Evolutionary conservation across 2,329 filamentous ascomycete genomes (phyloP).

Genomic region (Arachnopeziza araneosa): DNA sequence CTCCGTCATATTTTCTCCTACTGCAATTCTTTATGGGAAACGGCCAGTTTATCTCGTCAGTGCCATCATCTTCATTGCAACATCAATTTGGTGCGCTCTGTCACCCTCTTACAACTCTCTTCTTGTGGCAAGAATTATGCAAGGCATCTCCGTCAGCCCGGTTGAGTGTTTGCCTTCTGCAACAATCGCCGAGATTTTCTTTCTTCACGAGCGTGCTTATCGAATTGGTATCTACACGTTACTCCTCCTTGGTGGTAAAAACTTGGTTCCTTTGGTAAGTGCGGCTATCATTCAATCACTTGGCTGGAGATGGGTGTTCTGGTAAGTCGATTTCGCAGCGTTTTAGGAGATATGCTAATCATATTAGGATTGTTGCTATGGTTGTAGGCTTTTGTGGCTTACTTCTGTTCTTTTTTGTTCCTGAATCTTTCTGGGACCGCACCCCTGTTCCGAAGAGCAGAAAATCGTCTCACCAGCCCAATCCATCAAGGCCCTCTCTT

Average conservation of each 20-base stretch:
- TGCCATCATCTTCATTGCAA: constrained; percentile 69
- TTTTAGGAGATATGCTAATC: constrained; percentile 7
- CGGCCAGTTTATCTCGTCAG: constrained; percentile 81
- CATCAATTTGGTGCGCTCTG: constrained; percentile 79
- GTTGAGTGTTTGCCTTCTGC: constrained; percentile 91
- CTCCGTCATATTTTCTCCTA: constrained; percentile 78
- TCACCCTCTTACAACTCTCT: constrained; percentile 77
- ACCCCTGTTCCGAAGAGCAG: constrained; percentile 44
- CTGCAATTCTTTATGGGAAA: constrained; percentile 87
- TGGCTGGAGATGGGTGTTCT: constrained; percentile 89
- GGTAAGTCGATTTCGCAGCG: constrained; percentile 42
- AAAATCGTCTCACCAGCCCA: not conserved
- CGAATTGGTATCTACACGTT: constrained; percentile 91
- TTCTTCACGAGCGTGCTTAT: constrained; percentile 88
- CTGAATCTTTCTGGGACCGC: constrained; percentile 94
- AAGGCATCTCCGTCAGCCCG: constrained; percentile 81
- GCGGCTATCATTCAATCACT: constrained; percentile 74
- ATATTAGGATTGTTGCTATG: constrained; percentile 69
- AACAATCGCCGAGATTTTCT: constrained; percentile 94
- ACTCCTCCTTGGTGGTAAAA: constrained; percentile 84
- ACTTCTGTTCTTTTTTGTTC: constrained; percentile 83
- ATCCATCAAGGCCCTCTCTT: constrained; percentile 14
- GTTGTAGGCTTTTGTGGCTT: constrained; percentile 65
- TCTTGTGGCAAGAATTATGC: constrained; percentile 75
- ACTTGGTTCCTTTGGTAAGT: constrained; percentile 79